Evolutionary conservation across 2,329 filamentous ascomycete species (phyloP).

Genomic region (Fusarium ambrosium): DNA sequence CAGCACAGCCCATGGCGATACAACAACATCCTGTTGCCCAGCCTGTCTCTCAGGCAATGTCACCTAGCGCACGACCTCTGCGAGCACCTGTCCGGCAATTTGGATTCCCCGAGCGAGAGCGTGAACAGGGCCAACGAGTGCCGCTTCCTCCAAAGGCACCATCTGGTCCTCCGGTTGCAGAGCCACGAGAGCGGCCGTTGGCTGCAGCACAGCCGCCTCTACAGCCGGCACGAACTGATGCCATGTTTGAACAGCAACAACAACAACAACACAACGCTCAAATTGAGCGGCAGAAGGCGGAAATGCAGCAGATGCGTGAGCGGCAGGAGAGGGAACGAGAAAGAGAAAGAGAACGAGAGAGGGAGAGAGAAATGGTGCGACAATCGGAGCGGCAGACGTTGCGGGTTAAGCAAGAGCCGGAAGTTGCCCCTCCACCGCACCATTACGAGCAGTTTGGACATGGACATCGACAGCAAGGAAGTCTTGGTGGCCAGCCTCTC

Average conservation of each 20-base stretch:
- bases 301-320: constrained; percentile 50
- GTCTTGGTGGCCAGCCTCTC: constrained; percentile 55
- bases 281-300: constrained; percentile 51
- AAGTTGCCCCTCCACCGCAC: constrained; percentile 55
- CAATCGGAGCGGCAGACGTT: constrained; percentile 50
- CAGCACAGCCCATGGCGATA: constrained; percentile 49
- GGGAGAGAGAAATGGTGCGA: constrained; percentile 48
- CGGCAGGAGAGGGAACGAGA: constrained; percentile 34
- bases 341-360: constrained; percentile 43
- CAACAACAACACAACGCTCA: constrained; percentile 44
- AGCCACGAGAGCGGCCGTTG: constrained; percentile 53
- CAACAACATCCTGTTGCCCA: constrained; percentile 55
- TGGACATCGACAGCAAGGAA: constrained; percentile 55
- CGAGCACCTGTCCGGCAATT: constrained; percentile 60
- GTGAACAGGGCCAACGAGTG: constrained; percentile 53
- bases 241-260: constrained; percentile 48
- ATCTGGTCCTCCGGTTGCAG: constrained; percentile 47
- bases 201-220: constrained; percentile 54
- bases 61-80: constrained; percentile 59
- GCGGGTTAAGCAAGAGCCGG: constrained; percentile 65
- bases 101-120: constrained; percentile 58
- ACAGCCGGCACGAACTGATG: constrained; percentile 51
- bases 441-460: constrained; percentile 62
- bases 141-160: constrained; percentile 58
- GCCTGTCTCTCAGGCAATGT: constrained; percentile 60